Percentiles rank a stretch among this genome's conserved stretches.
phyloP scores from a whole-genome alignment of 495 filamentous ascomycete species.

The Xylaria scruposa region DNA sequence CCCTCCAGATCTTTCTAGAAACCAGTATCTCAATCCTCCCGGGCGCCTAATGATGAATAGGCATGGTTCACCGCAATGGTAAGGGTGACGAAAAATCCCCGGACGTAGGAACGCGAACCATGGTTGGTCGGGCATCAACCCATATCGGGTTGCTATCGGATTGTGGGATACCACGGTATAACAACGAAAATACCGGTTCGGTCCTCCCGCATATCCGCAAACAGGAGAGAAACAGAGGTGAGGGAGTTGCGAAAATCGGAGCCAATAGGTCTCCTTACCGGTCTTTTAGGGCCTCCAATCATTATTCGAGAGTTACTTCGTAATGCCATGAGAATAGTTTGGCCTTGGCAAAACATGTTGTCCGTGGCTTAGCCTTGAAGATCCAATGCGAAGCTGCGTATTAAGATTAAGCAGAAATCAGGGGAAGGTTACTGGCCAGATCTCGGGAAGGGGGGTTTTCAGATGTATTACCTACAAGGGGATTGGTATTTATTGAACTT shows the following conservation, averaged over 20 bases:
- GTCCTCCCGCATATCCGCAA: not conserved
- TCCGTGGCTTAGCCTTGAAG: not conserved
- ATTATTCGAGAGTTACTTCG: not conserved
- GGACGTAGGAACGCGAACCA: not conserved
- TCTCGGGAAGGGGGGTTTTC: not conserved
- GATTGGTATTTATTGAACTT: not conserved
- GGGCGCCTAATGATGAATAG: not conserved
- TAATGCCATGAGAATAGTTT: not conserved
- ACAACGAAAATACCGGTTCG: not conserved
- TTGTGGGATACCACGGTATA: conserved; percentile 5
- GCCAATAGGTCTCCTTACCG: not conserved
- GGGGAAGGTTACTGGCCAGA: not conserved
- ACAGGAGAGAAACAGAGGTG: not conserved
- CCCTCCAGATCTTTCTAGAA: not conserved
- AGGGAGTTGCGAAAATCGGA: conserved; percentile 2
- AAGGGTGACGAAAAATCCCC: not conserved
- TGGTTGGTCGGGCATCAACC: not conserved
- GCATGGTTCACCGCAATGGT: conserved; percentile 1
- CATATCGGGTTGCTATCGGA: not conserved
- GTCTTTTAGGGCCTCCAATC: not conserved
- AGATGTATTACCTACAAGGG: not conserved
- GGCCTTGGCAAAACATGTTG: not conserved
- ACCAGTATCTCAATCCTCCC: not conserved
- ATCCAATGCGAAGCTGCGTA: not conserved
- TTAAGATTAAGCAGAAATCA: not conserved